Evolutionary conservation across 768 basidiomycete species (phyloP).

Genomic region (Tephrocybe rancida): DNA sequence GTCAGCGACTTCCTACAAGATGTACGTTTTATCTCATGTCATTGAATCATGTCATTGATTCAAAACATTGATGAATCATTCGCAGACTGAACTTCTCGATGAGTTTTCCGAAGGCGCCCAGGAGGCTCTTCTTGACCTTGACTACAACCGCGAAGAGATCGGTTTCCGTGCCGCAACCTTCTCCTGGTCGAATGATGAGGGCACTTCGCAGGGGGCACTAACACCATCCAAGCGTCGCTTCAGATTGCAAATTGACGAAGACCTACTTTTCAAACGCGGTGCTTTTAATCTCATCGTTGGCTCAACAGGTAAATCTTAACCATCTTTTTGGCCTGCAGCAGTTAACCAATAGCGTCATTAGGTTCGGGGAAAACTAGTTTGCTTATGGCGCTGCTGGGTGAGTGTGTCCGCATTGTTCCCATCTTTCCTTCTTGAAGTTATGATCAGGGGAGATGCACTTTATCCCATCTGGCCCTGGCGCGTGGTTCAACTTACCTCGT

Average conservation of each 20-base stretch:
- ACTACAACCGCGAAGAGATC: conserved; percentile 31
- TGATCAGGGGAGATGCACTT: conserved; percentile 65
- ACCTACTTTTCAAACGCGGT: conserved; percentile 54
- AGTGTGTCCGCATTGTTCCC: not conserved
- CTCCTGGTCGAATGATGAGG: conserved; percentile 47
- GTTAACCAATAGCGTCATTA: not conserved
- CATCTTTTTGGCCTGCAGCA: not conserved
- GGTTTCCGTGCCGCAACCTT: conserved; percentile 58
- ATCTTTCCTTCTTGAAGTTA: not conserved
- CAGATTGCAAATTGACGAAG: conserved; percentile 49
- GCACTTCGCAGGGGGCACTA: conserved; percentile 13
- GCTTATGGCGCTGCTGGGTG: conserved; percentile 62
- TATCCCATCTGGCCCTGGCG: conserved; percentile 46
- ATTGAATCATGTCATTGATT: too few species aligned
- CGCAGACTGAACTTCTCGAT: conserved; percentile 51
- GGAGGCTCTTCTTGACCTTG: conserved; percentile 7
- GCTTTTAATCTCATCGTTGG: conserved; percentile 60
- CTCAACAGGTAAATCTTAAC: conserved; percentile 40
- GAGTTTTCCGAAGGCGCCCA: conserved; percentile 27
- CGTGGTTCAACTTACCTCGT: conserved; percentile 73
- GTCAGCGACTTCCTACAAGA: conserved; percentile 38
- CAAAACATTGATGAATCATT: not conserved
- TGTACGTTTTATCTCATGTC: conserved; percentile 24
- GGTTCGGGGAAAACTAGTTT: conserved; percentile 62
- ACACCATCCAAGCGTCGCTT: conserved; percentile 50